Conservation (phyloP, 306 rosid species). For the Pachyrhizus erosus region DNA sequence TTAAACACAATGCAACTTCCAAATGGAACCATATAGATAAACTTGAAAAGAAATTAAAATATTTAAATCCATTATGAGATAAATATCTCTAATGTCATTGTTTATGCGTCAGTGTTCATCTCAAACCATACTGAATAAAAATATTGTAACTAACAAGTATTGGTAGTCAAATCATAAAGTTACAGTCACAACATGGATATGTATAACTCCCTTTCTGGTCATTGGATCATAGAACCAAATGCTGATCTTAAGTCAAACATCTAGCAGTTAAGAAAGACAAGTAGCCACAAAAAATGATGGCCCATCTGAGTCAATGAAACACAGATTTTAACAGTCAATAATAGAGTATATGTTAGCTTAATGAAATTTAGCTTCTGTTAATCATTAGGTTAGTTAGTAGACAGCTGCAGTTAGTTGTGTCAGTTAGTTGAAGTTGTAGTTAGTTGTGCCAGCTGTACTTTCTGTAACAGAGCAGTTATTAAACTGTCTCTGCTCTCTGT, state of each 20-base stretch:
- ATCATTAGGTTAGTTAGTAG: no score
- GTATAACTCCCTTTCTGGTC: neutral
- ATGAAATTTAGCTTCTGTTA: no score
- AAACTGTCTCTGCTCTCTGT: no score
- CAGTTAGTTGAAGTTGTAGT: no score
- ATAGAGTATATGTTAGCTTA: no score
- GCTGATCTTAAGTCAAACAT: neutral
- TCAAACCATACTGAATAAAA: conserved; percentile 18
- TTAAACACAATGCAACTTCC: neutral
- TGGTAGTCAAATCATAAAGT: neutral
- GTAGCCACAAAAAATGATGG: neutral
- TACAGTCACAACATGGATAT: neutral
- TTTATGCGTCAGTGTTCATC: conserved; percentile 22
- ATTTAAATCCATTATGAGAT: neutral
- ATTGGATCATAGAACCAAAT: conserved; percentile 24
- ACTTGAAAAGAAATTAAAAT: neutral
- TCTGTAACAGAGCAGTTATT: no score
- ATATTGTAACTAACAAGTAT: neutral
- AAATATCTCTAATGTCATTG: conserved; percentile 3
- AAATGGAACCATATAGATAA: neutral
- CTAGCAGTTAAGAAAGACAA: conserved; percentile 16
- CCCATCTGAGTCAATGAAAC: neutral
- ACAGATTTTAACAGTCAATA: neutral
- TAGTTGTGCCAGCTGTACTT: no score
- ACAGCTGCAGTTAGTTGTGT: no score